A percentile compares a stretch with the other conserved stretches of the same genome.
phyloP scores from a whole-genome alignment of 2,329 filamentous ascomycete species.

The Ambrosiella beaveri region DNA sequence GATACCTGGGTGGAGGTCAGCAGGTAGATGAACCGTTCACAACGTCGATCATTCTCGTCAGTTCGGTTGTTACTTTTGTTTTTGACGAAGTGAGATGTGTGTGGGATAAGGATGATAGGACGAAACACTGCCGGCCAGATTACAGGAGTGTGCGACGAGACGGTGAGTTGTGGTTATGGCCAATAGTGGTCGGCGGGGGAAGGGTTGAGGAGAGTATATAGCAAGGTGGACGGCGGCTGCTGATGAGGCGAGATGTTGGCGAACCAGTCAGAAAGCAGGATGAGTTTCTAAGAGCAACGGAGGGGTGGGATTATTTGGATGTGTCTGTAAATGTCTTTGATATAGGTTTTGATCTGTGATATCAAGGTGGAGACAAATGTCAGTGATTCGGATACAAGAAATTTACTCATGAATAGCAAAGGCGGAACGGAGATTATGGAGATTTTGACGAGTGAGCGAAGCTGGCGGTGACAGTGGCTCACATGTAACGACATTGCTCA shows the following conservation, averaged over 20 bases:
- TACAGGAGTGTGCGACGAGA: not conserved
- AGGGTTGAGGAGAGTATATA: not conserved
- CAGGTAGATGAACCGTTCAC: not conserved
- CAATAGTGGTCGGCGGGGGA: not conserved
- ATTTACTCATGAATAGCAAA: not conserved
- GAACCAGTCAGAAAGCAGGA: not conserved
- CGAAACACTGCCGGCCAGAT: not conserved
- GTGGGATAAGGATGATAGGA: not conserved
- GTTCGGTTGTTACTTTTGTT: not conserved
- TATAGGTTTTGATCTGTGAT: not conserved
- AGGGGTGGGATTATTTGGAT: not conserved
- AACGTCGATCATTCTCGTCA: not conserved
- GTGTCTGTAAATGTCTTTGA: not conserved
- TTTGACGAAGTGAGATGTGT: not conserved
- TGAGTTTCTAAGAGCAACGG: not conserved
- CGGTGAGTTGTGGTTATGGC: not conserved
- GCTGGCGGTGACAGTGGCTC: not conserved
- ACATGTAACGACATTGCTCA: not conserved
- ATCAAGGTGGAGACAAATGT: not conserved
- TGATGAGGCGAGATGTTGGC: not conserved
- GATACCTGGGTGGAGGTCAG: not conserved
- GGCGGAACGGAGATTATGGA: not conserved
- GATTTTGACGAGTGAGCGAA: not conserved
- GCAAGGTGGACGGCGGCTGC: not conserved
- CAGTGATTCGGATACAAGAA: not conserved